Evolutionary conservation across 768 basidiomycete species (phyloP).

Genomic region (Agrocybe chaxingu): DNA sequence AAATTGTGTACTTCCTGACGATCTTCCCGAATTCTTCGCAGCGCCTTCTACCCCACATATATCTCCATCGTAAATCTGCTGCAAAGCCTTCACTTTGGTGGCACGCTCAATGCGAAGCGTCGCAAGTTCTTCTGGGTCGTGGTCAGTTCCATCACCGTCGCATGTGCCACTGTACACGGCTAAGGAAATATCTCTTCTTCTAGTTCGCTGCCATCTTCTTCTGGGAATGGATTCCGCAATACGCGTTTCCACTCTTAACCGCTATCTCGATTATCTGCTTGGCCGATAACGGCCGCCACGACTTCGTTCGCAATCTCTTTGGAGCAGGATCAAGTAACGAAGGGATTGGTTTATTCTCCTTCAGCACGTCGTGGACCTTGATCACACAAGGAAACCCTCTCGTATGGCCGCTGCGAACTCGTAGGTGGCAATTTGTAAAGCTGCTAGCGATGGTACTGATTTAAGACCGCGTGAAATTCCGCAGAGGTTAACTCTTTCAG

Average conservation of each 20-base stretch:
- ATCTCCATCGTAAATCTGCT: constrained; percentile 51
- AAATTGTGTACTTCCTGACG: not conserved
- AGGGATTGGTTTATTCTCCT: constrained; percentile 54
- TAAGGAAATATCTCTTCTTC: constrained; percentile 16
- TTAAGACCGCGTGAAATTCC: not conserved
- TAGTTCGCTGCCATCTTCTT: constrained; percentile 39
- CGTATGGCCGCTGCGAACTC: constrained; percentile 55
- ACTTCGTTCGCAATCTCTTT: constrained; percentile 58
- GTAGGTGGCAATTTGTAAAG: constrained; percentile 23
- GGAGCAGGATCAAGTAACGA: constrained; percentile 65
- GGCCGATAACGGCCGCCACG: constrained; percentile 40
- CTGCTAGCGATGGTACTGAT: not conserved
- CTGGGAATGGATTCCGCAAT: constrained; percentile 50
- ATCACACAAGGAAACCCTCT: constrained; percentile 54
- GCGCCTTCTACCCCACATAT: constrained; percentile 49
- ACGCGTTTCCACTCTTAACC: constrained; percentile 60
- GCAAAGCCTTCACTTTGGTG: constrained; percentile 51
- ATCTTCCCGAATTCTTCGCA: constrained; percentile 8
- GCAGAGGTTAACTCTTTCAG: constrained; percentile 19
- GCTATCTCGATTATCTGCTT: constrained; percentile 60
- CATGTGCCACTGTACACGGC: not conserved
- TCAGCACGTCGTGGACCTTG: constrained; percentile 63
- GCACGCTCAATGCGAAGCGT: constrained; percentile 46
- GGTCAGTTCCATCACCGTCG: constrained; percentile 23
- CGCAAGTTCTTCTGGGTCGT: constrained; percentile 55